phyloP scores from a whole-genome alignment of 108 stramenopile genomes.

The Cylindrotheca fusiformis region DNA sequence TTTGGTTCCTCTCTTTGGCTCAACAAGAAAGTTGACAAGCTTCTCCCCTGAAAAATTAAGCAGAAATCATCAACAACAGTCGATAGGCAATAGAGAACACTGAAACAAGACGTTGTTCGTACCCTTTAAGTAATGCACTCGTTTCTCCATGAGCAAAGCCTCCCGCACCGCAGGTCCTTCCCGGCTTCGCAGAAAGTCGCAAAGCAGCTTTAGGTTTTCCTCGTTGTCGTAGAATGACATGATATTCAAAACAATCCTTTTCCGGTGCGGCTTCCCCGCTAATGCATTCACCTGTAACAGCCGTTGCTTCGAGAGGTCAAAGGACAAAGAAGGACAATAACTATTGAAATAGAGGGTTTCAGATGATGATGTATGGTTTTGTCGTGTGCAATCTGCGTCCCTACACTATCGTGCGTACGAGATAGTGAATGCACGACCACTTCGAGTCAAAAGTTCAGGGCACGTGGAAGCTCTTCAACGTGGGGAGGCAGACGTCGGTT shows the following conservation, averaged over 20 bases:
- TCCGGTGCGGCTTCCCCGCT: no score
- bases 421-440: no score
- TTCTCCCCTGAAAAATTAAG: constrained; percentile 76
- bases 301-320: no score
- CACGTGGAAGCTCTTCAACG: no score
- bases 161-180: constrained; percentile 87
- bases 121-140: constrained; percentile 98
- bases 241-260: no score
- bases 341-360: no score
- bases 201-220: constrained; percentile 79
- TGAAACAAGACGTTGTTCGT: background rate
- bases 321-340: no score
- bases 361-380: background rate
- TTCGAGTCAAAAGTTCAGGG: no score
- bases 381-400: background rate
- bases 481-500: no score
- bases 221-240: constrained; percentile 74
- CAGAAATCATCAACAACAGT: background rate
- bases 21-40: constrained; percentile 89
- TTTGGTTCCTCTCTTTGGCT: constrained; percentile 89
- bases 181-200: constrained; percentile 75
- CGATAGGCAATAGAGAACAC: background rate
- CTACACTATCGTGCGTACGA: no score
- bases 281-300: no score
- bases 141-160: constrained; percentile 92